Evolutionary conservation across 2,329 filamentous ascomycete species (phyloP).

Genomic region (Trichoderma citrinoviride): DNA sequence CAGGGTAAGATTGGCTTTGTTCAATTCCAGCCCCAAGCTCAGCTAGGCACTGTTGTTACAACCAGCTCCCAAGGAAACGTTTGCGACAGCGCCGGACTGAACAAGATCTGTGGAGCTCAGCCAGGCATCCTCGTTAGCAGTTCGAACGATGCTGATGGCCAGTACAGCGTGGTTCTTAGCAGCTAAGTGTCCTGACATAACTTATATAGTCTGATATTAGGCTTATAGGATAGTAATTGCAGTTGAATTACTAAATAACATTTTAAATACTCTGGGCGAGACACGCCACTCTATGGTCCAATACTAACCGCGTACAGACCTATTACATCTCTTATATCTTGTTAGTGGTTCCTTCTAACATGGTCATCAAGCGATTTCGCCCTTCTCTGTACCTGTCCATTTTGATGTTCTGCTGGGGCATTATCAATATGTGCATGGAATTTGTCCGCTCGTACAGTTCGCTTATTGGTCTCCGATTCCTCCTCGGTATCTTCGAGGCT

Average conservation of each 20-base stretch:
- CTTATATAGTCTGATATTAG: not conserved
- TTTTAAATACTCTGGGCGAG: not conserved
- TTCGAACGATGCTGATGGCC: constrained; percentile 11
- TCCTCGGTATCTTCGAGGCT: constrained; percentile 52
- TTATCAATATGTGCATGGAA: constrained; percentile 49
- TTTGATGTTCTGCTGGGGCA: constrained; percentile 54
- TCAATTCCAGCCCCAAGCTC: constrained; percentile 18
- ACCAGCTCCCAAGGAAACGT: constrained; percentile 3
- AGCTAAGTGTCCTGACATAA: not conserved
- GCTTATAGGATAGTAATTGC: not conserved
- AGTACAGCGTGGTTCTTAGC: constrained; percentile 17
- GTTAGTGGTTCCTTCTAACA: constrained; percentile 55
- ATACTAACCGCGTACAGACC: constrained; percentile 21
- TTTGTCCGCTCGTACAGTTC: constrained; percentile 49
- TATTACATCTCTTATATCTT: constrained; percentile 44
- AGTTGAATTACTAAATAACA: not conserved
- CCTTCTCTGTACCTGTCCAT: constrained; percentile 52
- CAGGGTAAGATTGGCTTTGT: constrained; percentile 18
- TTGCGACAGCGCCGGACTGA: constrained; percentile 6
- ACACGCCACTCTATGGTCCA: not conserved
- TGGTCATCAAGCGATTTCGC: constrained; percentile 53
- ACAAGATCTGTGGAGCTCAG: constrained; percentile 21
- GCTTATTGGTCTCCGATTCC: constrained; percentile 47
- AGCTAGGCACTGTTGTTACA: constrained; percentile 17
- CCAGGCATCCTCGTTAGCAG: constrained; percentile 17